Evolutionary conservation across 805 yeast genomes (phyloP).

Genomic region (Schwanniomyces polymorphus): DNA sequence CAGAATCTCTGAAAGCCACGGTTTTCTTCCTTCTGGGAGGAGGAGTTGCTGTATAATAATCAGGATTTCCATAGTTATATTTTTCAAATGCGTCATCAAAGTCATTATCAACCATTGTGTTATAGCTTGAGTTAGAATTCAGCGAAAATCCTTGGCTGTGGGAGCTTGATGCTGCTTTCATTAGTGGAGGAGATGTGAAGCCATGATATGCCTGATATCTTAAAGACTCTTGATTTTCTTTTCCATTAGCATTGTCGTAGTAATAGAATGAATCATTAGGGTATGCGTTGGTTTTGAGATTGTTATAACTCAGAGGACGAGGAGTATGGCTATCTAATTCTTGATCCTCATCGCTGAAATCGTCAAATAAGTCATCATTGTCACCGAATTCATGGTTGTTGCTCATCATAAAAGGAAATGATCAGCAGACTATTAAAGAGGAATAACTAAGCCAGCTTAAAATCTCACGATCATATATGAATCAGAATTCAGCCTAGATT

Average conservation of each 20-base stretch:
- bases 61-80: neutral
- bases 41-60: neutral
- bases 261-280: neutral
- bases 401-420: neutral
- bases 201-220: neutral
- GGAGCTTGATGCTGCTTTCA: neutral
- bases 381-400: neutral
- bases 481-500: neutral
- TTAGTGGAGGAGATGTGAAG: neutral
- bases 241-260: neutral
- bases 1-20: constrained; percentile 29
- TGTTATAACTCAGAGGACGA: neutral
- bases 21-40: constrained; percentile 16
- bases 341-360: neutral
- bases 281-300: neutral
- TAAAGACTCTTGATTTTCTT: neutral
- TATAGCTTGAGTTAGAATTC: constrained; percentile 13
- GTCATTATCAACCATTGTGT: constrained; percentile 21
- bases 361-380: constrained; percentile 9
- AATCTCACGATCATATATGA: neutral
- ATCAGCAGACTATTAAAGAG: neutral
- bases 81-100: constrained; percentile 1
- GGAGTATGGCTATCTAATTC: neutral
- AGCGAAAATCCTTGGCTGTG: neutral
- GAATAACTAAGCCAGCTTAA: neutral